A percentile compares a stretch with the other conserved stretches of the same genome.
phyloP scores from a whole-genome alignment of 805 yeast species.

The Yamadazyma phyllophila region DNA sequence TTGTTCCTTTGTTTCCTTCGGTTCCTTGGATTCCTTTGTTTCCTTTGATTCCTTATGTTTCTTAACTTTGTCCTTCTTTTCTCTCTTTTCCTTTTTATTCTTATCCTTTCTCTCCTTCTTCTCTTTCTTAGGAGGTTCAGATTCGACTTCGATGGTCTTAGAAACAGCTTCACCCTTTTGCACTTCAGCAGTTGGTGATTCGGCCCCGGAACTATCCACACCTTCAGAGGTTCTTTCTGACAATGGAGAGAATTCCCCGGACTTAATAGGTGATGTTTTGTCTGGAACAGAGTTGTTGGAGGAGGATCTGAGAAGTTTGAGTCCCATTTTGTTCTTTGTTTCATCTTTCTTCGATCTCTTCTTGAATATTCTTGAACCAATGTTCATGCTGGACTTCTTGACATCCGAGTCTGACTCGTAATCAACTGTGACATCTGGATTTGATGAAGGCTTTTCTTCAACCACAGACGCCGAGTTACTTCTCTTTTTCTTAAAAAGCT shows the following conservation, averaged over 20 bases:
- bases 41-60: conserved; percentile 4
- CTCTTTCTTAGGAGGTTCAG: neutral
- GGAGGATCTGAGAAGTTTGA: conserved; percentile 11
- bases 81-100: neutral
- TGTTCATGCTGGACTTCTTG: conserved; percentile 2
- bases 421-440: conserved; percentile 23
- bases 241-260: neutral
- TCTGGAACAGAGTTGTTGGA: conserved; percentile 12
- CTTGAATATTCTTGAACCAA: conserved; percentile 16
- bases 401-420: conserved; percentile 22
- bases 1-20: neutral
- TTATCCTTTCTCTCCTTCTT: neutral
- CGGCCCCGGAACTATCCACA: neutral
- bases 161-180: neutral
- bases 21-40: conserved; percentile 3
- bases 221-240: conserved; percentile 1
- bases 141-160: neutral
- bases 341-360: conserved; percentile 19
- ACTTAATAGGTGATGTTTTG: conserved; percentile 4
- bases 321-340: conserved; percentile 14
- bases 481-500: conserved; percentile 39
- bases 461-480: conserved; percentile 15
- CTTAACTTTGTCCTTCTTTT: conserved; percentile 1
- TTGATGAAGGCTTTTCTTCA: conserved; percentile 4
- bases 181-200: neutral